phyloP scores from a whole-genome alignment of 2,329 filamentous ascomycete species.

The Calonectria honghensis region DNA sequence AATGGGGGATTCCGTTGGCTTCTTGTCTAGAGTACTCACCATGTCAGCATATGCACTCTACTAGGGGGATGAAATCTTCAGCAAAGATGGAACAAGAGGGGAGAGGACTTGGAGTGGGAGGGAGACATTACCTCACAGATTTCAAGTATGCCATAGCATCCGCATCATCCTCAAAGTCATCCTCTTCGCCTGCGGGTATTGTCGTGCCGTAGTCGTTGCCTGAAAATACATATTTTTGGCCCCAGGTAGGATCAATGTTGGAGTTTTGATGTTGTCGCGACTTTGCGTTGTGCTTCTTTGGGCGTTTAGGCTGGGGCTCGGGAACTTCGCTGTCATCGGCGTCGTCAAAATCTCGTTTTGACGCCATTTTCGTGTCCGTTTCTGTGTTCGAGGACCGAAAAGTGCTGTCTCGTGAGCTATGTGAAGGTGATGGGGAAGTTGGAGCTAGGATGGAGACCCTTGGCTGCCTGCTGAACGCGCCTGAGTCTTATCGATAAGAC shows the following conservation, averaged over 20 bases:
- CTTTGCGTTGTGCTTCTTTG: slow-evolving; percentile 57
- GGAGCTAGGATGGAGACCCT: slow-evolving; percentile 37
- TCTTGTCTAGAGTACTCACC: slow-evolving; percentile 79
- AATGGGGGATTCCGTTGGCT: slow-evolving; percentile 82
- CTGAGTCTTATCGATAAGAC: slow-evolving; percentile 44
- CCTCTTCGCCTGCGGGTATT: slow-evolving; percentile 71
- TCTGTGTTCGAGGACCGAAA: not conserved
- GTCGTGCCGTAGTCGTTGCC: slow-evolving; percentile 71
- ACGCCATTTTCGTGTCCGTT: slow-evolving; percentile 55
- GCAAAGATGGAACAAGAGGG: slow-evolving; percentile 47
- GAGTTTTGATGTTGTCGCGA: slow-evolving; percentile 65
- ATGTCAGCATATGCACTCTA: slow-evolving; percentile 66
- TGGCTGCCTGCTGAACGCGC: slow-evolving; percentile 50
- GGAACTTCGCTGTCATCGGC: slow-evolving; percentile 55
- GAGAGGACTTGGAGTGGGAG: slow-evolving; percentile 17
- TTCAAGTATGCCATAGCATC: slow-evolving; percentile 83
- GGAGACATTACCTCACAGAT: slow-evolving; percentile 78
- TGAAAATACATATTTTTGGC: slow-evolving; percentile 83
- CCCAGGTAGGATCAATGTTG: slow-evolving; percentile 78
- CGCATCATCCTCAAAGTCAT: slow-evolving; percentile 80
- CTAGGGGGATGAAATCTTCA: slow-evolving; percentile 50
- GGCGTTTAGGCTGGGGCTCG: slow-evolving; percentile 54
- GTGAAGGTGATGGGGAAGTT: slow-evolving; percentile 20
- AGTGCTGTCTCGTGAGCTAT: not conserved
- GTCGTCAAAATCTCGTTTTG: slow-evolving; percentile 60